A percentile compares a stretch with the other conserved stretches of the same genome.
Evolutionary conservation across 1,139 yeast species (phyloP).

Genomic region (Zygosaccharomyces sapae): DNA sequence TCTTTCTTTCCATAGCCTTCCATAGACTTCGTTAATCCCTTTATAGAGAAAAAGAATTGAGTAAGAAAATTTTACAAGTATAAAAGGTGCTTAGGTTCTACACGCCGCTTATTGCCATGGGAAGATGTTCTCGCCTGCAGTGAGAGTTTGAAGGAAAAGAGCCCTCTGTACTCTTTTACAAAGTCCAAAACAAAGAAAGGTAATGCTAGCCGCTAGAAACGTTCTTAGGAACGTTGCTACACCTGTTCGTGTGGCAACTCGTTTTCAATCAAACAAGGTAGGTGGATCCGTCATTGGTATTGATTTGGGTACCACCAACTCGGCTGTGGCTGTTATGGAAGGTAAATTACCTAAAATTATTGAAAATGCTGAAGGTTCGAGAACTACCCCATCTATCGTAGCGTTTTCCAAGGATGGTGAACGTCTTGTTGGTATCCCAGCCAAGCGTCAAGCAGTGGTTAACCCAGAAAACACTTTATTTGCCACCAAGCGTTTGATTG

Average conservation of each 20-base stretch:
- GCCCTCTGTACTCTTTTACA: neutral
- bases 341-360: constrained; percentile 95
- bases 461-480: constrained; percentile 97
- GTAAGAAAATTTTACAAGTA: constrained; percentile 5
- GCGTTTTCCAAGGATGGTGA: constrained; percentile 97
- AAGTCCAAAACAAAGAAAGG: neutral
- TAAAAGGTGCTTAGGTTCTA: neutral
- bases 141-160: neutral
- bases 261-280: constrained; percentile 47
- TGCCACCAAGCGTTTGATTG: constrained; percentile 98
- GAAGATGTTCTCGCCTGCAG: neutral
- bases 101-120: neutral
- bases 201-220: constrained; percentile 33
- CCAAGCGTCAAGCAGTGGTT: constrained; percentile 98
- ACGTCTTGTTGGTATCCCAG: constrained; percentile 96
- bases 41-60: neutral
- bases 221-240: constrained; percentile 24
- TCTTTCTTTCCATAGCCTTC: constrained; percentile 1
- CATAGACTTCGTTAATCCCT: neutral
- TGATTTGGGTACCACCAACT: constrained; percentile 98
- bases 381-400: constrained; percentile 98
- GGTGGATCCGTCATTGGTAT: constrained; percentile 91
- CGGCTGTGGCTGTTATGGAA: constrained; percentile 98
- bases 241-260: constrained; percentile 30
- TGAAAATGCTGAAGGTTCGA: constrained; percentile 97